Evolutionary conservation across 1,139 yeast genomes (phyloP).

Genomic region (Blastobotrys ciferrii): DNA sequence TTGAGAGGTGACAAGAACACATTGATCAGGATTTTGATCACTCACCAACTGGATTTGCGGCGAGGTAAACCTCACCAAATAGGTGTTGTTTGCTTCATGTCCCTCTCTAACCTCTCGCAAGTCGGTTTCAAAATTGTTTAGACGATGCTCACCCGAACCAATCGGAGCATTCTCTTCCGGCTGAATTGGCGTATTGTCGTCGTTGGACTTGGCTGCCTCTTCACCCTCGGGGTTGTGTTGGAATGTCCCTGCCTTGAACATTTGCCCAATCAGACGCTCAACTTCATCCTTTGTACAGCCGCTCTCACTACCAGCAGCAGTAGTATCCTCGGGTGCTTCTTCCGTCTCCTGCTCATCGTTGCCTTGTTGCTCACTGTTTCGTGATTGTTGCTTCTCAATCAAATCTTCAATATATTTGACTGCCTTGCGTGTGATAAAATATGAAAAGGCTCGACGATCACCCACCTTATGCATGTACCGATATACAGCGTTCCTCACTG

Average conservation of each 20-base stretch:
- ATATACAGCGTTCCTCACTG: slow-evolving; percentile 58
- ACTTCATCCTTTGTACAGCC: slow-evolving; percentile 14
- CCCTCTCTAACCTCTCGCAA: slow-evolving; percentile 44
- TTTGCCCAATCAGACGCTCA: slow-evolving; percentile 11
- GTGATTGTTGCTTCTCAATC: slow-evolving; percentile 28
- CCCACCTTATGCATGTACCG: slow-evolving; percentile 61
- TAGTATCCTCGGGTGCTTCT: not conserved
- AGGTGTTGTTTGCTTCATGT: slow-evolving; percentile 51
- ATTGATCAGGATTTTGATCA: slow-evolving; percentile 59
- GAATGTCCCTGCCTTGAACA: slow-evolving; percentile 4
- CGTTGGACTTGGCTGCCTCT: not conserved
- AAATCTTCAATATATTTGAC: slow-evolving; percentile 62
- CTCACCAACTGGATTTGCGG: slow-evolving; percentile 86
- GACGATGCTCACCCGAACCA: slow-evolving; percentile 29
- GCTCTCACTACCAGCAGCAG: not conserved
- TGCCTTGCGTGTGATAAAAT: slow-evolving; percentile 69
- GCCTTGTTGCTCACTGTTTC: slow-evolving; percentile 7
- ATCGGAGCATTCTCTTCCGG: slow-evolving; percentile 9
- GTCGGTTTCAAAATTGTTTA: slow-evolving; percentile 52
- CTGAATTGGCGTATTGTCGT: not conserved
- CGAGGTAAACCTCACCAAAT: slow-evolving; percentile 65
- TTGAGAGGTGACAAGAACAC: slow-evolving; percentile 69
- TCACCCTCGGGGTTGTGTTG: not conserved
- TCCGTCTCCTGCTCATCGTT: not conserved
- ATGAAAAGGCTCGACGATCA: slow-evolving; percentile 54